These are phyloP conservation scores for Recurvomyces mirabilis DNA, from an alignment of 495 filamentous ascomycete genomes.

Conservation along the genomic window DNA sequence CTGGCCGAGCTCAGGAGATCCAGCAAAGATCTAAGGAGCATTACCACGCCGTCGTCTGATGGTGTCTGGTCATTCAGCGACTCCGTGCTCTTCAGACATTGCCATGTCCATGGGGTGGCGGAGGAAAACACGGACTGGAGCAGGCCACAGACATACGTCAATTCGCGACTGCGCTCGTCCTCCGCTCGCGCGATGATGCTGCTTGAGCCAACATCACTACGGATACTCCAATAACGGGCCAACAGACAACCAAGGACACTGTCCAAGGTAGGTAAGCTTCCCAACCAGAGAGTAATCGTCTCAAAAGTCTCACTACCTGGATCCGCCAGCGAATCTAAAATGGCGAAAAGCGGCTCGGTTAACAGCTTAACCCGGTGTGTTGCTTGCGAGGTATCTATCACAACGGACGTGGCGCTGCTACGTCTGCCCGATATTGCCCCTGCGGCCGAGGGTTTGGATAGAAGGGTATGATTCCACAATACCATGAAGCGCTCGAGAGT, in stretches of 20 bases:
- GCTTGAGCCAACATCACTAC: no score
- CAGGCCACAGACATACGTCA: neutral
- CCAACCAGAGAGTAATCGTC: slow-evolving; percentile 36
- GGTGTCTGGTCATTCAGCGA: neutral
- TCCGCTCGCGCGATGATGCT: no score
- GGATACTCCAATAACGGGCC: neutral
- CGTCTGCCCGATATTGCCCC: neutral
- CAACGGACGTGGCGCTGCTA: neutral
- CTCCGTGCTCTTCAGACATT: neutral
- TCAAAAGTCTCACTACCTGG: neutral
- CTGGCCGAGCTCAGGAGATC: no score
- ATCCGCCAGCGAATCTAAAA: neutral
- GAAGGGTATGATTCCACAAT: slow-evolving; percentile 13
- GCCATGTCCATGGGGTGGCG: neutral
- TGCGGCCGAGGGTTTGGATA: neutral
- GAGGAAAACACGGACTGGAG: neutral
- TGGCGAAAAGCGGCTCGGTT: neutral
- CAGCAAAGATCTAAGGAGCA: no score
- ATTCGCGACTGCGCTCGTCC: neutral
- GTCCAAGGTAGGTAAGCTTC: slow-evolving; percentile 11
- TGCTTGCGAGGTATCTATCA: neutral
- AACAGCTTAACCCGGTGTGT: neutral
- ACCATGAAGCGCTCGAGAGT: slow-evolving; percentile 19
- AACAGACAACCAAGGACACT: neutral
- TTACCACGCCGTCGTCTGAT: no score